phyloP scores from a whole-genome alignment of 768 basidiomycete species.

The Clavaria fumosa region DNA sequence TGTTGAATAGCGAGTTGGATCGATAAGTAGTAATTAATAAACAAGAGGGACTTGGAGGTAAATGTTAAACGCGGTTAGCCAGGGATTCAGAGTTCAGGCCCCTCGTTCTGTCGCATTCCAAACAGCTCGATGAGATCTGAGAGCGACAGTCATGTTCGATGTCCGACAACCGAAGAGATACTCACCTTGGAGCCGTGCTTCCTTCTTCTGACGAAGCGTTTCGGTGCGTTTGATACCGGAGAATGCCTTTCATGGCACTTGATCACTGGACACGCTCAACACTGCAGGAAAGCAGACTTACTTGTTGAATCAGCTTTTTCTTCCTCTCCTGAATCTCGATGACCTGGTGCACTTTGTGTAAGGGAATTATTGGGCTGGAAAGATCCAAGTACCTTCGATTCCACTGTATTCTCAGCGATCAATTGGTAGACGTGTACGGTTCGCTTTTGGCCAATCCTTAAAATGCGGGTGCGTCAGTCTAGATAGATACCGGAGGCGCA shows the following conservation, averaged over 20 bases:
- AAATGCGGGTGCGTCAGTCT: background rate
- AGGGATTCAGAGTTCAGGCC: no score
- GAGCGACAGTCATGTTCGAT: background rate
- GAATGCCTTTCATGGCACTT: constrained; percentile 43
- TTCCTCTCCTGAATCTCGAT: constrained; percentile 81
- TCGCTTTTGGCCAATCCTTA: constrained; percentile 66
- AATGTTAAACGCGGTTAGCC: no score
- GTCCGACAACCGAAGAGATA: constrained; percentile 1
- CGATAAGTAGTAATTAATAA: no score
- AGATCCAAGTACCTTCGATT: constrained; percentile 53
- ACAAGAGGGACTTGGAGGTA: no score
- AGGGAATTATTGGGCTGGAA: background rate
- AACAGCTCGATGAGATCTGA: constrained; percentile 49
- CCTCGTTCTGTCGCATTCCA: constrained; percentile 28
- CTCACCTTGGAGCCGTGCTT: constrained; percentile 69
- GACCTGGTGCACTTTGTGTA: constrained; percentile 24
- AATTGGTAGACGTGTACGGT: constrained; percentile 78
- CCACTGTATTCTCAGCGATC: constrained; percentile 81
- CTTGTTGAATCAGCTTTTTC: constrained; percentile 65
- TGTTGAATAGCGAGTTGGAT: no score
- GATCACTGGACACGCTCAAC: background rate
- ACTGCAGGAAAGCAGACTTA: constrained; percentile 13
- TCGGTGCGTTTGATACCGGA: constrained; percentile 68
- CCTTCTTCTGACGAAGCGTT: constrained; percentile 58
- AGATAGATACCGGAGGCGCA: background rate